These are phyloP conservation scores for Calonectria ilicicola DNA, from an alignment of 2,329 filamentous ascomycete species.

Conservation along the genomic window DNA sequence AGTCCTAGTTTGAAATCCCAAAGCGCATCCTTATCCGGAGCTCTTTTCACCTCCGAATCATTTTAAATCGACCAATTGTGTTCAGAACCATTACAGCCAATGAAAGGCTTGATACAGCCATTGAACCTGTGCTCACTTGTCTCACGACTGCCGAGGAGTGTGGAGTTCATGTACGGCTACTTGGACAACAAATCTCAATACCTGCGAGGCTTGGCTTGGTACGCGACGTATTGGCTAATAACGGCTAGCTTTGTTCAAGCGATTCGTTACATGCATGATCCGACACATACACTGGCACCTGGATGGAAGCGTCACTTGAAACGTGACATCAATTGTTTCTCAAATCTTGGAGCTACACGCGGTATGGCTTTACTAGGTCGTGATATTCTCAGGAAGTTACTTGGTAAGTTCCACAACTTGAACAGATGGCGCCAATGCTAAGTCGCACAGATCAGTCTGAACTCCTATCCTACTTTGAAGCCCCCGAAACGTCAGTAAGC, in stretches of 20 bases:
- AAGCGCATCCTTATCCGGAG: conserved; percentile 31
- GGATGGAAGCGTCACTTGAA: conserved; percentile 25
- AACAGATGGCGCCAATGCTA: neutral
- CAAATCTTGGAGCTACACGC: conserved; percentile 15
- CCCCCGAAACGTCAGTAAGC: neutral
- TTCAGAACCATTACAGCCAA: conserved; percentile 18
- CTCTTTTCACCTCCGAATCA: conserved; percentile 29
- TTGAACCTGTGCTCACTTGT: conserved; percentile 15
- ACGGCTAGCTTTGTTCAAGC: conserved; percentile 32
- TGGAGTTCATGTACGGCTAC: conserved; percentile 25
- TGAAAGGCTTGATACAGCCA: conserved; percentile 7
- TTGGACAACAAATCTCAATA: conserved; percentile 2
- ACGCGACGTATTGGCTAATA: conserved; percentile 32
- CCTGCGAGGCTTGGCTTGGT: conserved; percentile 28
- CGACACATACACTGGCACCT: conserved; percentile 21
- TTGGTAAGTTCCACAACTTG: conserved; percentile 3
- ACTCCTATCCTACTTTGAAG: neutral
- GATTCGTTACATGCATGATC: conserved; percentile 28
- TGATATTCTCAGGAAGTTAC: conserved; percentile 22
- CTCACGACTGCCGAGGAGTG: conserved; percentile 25
- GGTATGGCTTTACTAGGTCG: conserved; percentile 26
- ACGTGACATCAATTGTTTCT: conserved; percentile 17
- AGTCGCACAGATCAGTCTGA: neutral
- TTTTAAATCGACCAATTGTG: conserved; percentile 27
- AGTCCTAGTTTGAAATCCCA: conserved; percentile 25